A percentile compares a stretch with the other conserved stretches of the same genome.
phyloP scores from a whole-genome alignment of 2,329 filamentous ascomycete species.

The Hypoxylon sp. region DNA sequence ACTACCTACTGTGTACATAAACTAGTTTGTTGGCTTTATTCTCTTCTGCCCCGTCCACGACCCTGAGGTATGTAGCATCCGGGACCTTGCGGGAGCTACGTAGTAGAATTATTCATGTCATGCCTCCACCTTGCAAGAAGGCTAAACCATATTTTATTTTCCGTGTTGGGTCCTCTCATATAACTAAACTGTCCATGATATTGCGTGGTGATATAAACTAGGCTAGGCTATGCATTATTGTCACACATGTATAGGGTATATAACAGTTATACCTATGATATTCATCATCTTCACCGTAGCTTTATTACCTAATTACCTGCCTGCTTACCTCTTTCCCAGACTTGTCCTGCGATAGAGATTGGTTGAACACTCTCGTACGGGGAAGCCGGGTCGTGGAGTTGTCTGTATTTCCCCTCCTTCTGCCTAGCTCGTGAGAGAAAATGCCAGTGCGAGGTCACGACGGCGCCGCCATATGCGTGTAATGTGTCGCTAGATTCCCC shows the following conservation, averaged over 20 bases:
- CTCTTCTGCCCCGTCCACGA: constrained; percentile 26
- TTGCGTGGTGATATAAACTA: constrained; percentile 15
- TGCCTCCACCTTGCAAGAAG: constrained; percentile 19
- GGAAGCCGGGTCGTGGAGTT: constrained; percentile 33
- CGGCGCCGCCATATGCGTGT: constrained; percentile 39
- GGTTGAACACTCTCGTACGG: constrained; percentile 23
- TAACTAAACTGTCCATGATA: constrained; percentile 3
- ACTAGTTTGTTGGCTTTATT: not conserved
- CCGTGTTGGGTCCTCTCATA: constrained; percentile 4
- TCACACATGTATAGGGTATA: constrained; percentile 15
- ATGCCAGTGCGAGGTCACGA: constrained; percentile 41
- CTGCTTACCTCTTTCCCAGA: constrained; percentile 1
- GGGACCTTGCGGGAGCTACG: constrained; percentile 25
- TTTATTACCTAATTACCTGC: constrained; percentile 12
- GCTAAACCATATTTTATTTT: constrained; percentile 3
- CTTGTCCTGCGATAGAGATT: constrained; percentile 12
- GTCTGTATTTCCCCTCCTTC: constrained; percentile 16
- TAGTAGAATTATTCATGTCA: constrained; percentile 21
- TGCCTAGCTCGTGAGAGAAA: constrained; percentile 22
- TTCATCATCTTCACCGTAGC: constrained; percentile 6
- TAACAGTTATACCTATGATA: constrained; percentile 6
- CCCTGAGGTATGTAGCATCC: constrained; percentile 20
- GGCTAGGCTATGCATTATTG: constrained; percentile 5
- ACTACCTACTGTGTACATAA: constrained; percentile 15
- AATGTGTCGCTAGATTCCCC: constrained; percentile 43